Base-by-base conservation (phyloP, 805 yeast species). In the Metschnikowia corniflorae region DNA sequence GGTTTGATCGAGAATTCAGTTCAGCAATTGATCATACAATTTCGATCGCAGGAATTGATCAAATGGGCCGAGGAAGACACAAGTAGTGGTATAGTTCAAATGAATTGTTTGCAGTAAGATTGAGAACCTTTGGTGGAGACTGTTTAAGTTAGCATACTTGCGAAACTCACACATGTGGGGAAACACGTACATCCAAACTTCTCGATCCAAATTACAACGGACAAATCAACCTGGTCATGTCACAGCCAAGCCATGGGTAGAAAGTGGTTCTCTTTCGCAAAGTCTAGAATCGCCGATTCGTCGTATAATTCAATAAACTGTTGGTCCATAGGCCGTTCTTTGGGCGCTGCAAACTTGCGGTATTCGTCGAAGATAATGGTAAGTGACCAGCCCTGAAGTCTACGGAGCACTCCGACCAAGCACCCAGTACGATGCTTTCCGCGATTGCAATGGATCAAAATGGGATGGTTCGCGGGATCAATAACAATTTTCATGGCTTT, bases 381-480 rank as follows among this genome's bases (percentile, higher is more conserved):
- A 45, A 88, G 61, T 2, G 95, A 82, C 98, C 98, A 93, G 42
- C 81, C 79, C 55, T 91, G 97, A 35, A 89, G 63, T 50, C 93
- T 71, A 42, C 98, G 66, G 22, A 93, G 71, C 54, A 96, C 91
- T 2, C 98, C 98, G 20, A 93, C 89, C 12, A 93, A 69, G 59
- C 97, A 93, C 0, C 98, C 98, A 0, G 98, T 93, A 49, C 98
- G 72, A 59, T 93, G 98, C 58, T 91, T 93, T 8, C 98, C 98
- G 41, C 96, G 68, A 62, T 93, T 93, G 63, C 98, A 93, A 60
- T 93, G 98, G 29, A 93, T 86, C 45, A 93, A 66, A 9, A 93
- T 68, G 2, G 98, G 98, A 40, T 88, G 97, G 60, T 93, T 91
- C 16, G 58, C 79, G 0, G 97, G 96, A 52, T 93, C 72, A 12